Base-by-base conservation (phyloP, 2,329 filamentous ascomycete species). In the Neodidymelliopsis sp. region DNA sequence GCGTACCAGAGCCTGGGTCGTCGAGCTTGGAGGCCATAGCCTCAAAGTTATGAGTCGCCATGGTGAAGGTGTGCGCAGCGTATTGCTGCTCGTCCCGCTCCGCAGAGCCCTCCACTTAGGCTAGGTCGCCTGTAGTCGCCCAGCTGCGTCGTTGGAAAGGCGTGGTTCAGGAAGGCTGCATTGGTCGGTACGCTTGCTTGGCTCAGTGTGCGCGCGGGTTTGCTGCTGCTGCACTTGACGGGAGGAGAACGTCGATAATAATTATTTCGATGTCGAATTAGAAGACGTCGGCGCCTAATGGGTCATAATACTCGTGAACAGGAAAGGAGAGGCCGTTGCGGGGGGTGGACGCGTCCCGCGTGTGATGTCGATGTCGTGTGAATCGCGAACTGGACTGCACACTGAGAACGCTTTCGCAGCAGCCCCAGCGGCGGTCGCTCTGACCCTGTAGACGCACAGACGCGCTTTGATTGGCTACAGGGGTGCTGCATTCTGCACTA, bases 1-100 rank as follows among this genome's bases (percentile, higher is more conserved):
- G 22, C 55, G 43, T 71, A 74, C 72, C 71, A 56, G 63, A 67
- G 55, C 57, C 70, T 54, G 60, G 69, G 56, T 79, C 77, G 34
- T 75, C 73, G 40, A 79, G 73, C 69, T 78, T 79, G 41, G 70
- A 66, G 64, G 77, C 76, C 65, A 75, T 75, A 30, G 71, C 70
- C 58, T 79, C 77, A 47, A 79, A 72, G 65, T 73, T 76, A 60
- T 74, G 71, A 24, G 65, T 60, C 44, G 70, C 69, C 71, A 74
- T 74, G 54, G 42, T 61, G 59, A 56, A 45, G 39, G 31, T 37
- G 34, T 50, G 49, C 46, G 62, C 63, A 64, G 65, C 65, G 43
- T 28, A 30, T 39, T 54, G 61, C 62, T 59, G 61, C 65, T 53
- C 13, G 53, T 50, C 50, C 43, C 37, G 49, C 48, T 60, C 35